Conservation (phyloP, 139 green algal genomes). For the Zygnema circumcarinatum region DNA sequence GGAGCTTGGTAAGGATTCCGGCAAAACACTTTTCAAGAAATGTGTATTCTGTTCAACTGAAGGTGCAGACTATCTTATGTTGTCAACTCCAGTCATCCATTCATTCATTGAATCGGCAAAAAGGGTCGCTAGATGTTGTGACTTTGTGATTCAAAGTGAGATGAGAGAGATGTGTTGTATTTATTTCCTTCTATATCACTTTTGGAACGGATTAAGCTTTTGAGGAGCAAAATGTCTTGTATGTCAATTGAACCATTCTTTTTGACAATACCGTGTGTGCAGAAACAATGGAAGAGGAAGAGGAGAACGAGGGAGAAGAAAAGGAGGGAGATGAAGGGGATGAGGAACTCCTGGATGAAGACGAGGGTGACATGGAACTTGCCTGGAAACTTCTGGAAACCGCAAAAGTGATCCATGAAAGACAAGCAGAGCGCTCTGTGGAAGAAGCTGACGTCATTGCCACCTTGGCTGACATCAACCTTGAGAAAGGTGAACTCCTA, state of each 20-base stretch:
- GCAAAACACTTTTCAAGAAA: not conserved
- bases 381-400: slow-evolving; percentile 72
- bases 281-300: slow-evolving; percentile 7
- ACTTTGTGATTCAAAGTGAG: not conserved
- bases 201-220: no score
- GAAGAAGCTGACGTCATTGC: slow-evolving; percentile 59
- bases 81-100: not conserved
- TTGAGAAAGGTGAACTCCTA: slow-evolving; percentile 58
- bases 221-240: no score
- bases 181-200: not conserved
- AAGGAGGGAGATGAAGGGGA: slow-evolving; percentile 57
- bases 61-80: not conserved
- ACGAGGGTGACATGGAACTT: slow-evolving; percentile 72
- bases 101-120: not conserved
- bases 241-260: no score
- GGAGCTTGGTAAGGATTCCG: not conserved
- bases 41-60: not conserved
- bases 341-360: slow-evolving; percentile 52
- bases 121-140: not conserved
- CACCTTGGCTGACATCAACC: slow-evolving; percentile 51
- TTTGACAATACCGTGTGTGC: no score
- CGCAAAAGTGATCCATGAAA: slow-evolving; percentile 59
- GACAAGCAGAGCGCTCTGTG: slow-evolving; percentile 25
- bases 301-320: slow-evolving; percentile 18
- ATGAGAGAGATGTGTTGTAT: not conserved